Evolutionary conservation across 768 basidiomycete species (phyloP).

Genomic region (Tubosaeta brunneosetosa): DNA sequence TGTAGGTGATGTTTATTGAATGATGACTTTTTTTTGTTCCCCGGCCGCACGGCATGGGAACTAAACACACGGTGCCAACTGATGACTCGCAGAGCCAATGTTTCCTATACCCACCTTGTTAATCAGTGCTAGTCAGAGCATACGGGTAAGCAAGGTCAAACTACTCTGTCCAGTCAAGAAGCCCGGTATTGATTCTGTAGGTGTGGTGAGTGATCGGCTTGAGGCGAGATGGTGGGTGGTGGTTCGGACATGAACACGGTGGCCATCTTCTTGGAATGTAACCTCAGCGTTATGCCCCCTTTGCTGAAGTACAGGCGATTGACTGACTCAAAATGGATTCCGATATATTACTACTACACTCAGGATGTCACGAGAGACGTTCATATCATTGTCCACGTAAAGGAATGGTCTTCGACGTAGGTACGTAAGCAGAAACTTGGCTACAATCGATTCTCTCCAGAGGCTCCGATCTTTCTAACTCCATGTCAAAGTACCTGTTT

Average conservation of each 20-base stretch:
- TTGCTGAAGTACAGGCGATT: too few relatives aligned
- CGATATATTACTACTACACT: slow-evolving; percentile 41
- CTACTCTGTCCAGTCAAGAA: slow-evolving; percentile 11
- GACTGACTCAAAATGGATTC: slow-evolving; percentile 5
- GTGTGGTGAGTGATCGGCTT: slow-evolving; percentile 15
- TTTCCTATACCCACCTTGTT: slow-evolving; percentile 13
- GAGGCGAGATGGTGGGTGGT: background rate
- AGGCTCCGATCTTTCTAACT: too few relatives aligned
- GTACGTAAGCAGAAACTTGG: slow-evolving; percentile 32
- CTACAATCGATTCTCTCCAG: background rate
- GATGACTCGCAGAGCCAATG: slow-evolving; percentile 19
- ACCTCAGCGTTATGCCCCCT: too few relatives aligned
- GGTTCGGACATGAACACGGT: slow-evolving; percentile 11
- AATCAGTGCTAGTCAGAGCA: slow-evolving; percentile 40
- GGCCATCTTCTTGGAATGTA: background rate
- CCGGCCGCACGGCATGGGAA: too few relatives aligned
- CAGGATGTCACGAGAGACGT: slow-evolving; percentile 37
- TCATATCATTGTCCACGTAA: slow-evolving; percentile 27
- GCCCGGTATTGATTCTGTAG: slow-evolving; percentile 25
- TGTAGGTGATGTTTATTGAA: too few relatives aligned
- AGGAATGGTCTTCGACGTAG: slow-evolving; percentile 40
- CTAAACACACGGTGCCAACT: too few relatives aligned
- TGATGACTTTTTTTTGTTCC: too few relatives aligned
- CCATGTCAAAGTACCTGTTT: too few relatives aligned
- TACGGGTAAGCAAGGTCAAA: slow-evolving; percentile 39